A percentile compares a stretch with the other conserved stretches of the same genome.
phyloP scores from a whole-genome alignment of 1,139 yeast genomes.

The Candida tropicalis region DNA sequence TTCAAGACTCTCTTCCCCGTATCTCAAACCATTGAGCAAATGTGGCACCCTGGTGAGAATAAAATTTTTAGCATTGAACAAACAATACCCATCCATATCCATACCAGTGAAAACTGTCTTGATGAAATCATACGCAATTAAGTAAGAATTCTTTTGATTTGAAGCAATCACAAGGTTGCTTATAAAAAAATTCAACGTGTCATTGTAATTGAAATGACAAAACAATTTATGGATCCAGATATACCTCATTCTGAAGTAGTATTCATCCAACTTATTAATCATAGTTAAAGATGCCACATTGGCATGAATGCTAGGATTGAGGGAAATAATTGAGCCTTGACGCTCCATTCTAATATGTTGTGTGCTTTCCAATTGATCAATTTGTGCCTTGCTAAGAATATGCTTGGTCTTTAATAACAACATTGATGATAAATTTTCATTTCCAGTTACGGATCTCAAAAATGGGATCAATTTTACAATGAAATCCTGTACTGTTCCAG shows the following conservation, averaged over 20 bases:
- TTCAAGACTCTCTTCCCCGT: constrained; percentile 24
- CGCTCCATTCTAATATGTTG: constrained; percentile 1
- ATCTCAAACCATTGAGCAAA: constrained; percentile 19
- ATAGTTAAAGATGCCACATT: constrained; percentile 9
- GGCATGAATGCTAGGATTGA: not conserved
- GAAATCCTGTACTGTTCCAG: constrained; percentile 10
- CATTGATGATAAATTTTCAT: constrained; percentile 6
- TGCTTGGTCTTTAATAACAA: constrained; percentile 11
- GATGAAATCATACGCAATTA: constrained; percentile 25
- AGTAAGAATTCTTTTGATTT: constrained; percentile 11
- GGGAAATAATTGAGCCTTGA: constrained; percentile 4
- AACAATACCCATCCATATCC: constrained; percentile 16
- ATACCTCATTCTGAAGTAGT: constrained; percentile 3
- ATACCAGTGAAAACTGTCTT: constrained; percentile 21
- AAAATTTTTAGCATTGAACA: constrained; percentile 39
- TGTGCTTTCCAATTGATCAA: constrained; percentile 9
- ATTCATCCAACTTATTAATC: constrained; percentile 7
- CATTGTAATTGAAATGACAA: constrained; percentile 7
- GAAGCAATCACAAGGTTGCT: constrained; percentile 4
- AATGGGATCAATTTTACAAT: constrained; percentile 11
- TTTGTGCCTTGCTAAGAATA: constrained; percentile 9
- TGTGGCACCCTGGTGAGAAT: constrained; percentile 33
- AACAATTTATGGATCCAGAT: constrained; percentile 11
- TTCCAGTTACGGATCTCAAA: constrained; percentile 7
- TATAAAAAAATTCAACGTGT: constrained; percentile 1